Evolutionary conservation across 495 filamentous ascomycete genomes (phyloP).

Genomic region (Gamarada debralockiae): DNA sequence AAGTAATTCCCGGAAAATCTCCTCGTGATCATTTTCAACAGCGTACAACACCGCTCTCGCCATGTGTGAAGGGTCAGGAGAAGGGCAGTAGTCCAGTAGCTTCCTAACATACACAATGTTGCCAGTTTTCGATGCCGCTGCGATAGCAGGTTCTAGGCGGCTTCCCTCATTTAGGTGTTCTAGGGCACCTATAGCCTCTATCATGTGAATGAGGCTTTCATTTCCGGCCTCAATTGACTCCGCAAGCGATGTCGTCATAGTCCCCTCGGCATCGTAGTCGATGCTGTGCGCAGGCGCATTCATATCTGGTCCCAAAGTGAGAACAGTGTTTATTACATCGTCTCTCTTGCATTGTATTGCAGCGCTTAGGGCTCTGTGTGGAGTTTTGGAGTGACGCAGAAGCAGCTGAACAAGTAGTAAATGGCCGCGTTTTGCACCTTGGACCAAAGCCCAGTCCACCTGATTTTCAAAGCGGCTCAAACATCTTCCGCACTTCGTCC

Average conservation of each 20-base stretch:
- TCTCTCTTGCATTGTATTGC: background rate
- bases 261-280: background rate
- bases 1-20: background rate
- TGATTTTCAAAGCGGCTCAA: background rate
- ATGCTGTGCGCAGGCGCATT: background rate
- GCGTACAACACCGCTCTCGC: background rate
- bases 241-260: background rate
- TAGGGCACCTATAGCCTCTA: background rate
- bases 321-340: background rate
- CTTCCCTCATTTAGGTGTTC: background rate
- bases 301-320: background rate
- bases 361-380: background rate
- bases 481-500: background rate
- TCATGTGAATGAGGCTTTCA: background rate
- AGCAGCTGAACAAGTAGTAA: background rate
- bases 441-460: background rate
- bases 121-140: background rate
- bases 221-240: background rate
- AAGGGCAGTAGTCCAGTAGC: background rate
- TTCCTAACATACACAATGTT: background rate
- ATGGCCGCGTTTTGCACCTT: slow-evolving; percentile 8
- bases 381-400: background rate
- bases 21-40: background rate
- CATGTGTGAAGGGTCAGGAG: background rate
- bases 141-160: background rate